Conservation (phyloP, 2,329 filamentous ascomycete species). For the Paecilomyces dactylethromorphus region DNA sequence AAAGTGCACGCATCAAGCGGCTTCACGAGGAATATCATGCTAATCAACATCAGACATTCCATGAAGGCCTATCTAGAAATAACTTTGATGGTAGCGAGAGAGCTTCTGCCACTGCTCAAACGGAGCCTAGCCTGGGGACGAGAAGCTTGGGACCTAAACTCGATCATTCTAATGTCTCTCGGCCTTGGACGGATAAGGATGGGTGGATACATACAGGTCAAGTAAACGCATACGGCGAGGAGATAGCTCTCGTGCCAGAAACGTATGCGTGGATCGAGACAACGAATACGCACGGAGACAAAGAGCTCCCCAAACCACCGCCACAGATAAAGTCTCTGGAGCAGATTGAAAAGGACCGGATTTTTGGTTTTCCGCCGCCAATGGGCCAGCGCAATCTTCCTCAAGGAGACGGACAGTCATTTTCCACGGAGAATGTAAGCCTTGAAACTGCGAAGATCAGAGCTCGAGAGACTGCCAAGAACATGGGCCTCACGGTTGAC, state of each 20-base stretch:
- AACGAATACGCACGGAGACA: constrained; percentile 19
- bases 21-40: constrained; percentile 1
- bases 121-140: background rate
- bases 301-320: constrained; percentile 18
- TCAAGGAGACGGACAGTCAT: constrained; percentile 9
- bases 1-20: background rate
- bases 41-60: background rate
- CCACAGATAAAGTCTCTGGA: constrained; percentile 18
- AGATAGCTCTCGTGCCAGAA: constrained; percentile 16
- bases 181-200: constrained; percentile 20
- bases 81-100: background rate
- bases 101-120: background rate
- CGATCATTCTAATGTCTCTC: constrained; percentile 11
- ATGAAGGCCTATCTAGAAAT: background rate
- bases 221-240: constrained; percentile 21
- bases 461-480: constrained; percentile 15
- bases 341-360: constrained; percentile 21
- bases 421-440: constrained; percentile 18
- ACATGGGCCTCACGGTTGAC: constrained; percentile 12
- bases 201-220: constrained; percentile 25
- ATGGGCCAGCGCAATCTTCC: constrained; percentile 26
- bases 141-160: constrained; percentile 6
- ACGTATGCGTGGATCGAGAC: constrained; percentile 19
- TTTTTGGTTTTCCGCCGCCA: constrained; percentile 24
- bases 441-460: constrained; percentile 14